These are phyloP conservation scores for Rhododendron molle DNA, from an alignment of 148 eudicot species.

Conservation along the genomic window DNA sequence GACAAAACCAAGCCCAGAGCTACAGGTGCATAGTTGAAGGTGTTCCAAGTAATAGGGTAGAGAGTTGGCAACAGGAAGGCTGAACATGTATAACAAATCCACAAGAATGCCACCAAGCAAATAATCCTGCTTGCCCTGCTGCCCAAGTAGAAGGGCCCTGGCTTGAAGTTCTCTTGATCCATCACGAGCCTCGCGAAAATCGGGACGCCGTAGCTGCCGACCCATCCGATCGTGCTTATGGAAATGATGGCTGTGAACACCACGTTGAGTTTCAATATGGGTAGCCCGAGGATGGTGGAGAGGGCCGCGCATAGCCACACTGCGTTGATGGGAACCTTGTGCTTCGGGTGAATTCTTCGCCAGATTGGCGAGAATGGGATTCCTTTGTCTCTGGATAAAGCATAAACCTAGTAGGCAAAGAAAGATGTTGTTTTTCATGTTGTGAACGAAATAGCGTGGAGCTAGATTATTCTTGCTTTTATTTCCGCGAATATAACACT, in stretches of 20 bases:
- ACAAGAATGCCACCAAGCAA: conserved; percentile 52
- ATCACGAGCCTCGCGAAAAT: conserved; percentile 60
- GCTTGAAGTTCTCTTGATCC: conserved; percentile 41
- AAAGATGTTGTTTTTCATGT: neutral
- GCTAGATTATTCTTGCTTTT: neutral
- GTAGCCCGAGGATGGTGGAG: conserved; percentile 49
- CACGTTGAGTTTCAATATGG: conserved; percentile 49
- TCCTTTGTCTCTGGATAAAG: conserved; percentile 57
- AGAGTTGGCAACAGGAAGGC: conserved; percentile 49
- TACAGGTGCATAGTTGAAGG: conserved; percentile 64
- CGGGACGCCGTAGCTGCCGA: conserved; percentile 59
- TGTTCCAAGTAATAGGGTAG: conserved; percentile 43
- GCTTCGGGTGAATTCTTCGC: conserved; percentile 55
- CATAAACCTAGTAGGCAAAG: conserved; percentile 44
- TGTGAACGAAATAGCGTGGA: neutral
- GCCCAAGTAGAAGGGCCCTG: conserved; percentile 62
- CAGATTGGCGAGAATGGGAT: conserved; percentile 50
- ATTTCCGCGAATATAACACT: neutral
- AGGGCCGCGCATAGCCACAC: conserved; percentile 65
- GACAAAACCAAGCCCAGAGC: conserved; percentile 45
- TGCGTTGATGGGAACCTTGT: conserved; percentile 61
- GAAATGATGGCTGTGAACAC: conserved; percentile 59
- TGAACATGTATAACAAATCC: conserved; percentile 66
- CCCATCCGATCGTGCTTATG: conserved; percentile 67
- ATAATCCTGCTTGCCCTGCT: conserved; percentile 42